These are phyloP conservation scores for Eruca vesicaria DNA, from an alignment of 441 rosid genomes.

Conservation along the genomic window DNA sequence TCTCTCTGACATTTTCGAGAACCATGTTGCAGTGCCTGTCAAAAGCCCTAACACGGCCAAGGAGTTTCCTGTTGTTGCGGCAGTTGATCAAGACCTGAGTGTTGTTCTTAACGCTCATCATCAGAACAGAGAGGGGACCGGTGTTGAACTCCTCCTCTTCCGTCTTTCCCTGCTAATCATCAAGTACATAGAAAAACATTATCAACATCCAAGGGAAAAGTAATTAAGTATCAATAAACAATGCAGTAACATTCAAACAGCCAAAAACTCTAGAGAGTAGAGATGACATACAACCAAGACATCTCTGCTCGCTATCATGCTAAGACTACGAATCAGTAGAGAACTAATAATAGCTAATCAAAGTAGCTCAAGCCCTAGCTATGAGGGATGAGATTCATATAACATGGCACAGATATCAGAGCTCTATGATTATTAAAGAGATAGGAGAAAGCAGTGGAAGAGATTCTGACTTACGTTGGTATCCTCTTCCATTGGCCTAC, in stretches of 20 bases:
- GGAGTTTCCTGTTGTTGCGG: slow-evolving; percentile 89
- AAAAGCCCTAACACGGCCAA: slow-evolving; percentile 95
- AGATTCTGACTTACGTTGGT: slow-evolving; percentile 41
- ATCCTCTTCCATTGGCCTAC: slow-evolving; percentile 73
- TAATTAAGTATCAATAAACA: too few species aligned
- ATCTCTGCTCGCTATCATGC: too few species aligned
- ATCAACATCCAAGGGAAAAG: too few species aligned
- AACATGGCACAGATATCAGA: too few species aligned
- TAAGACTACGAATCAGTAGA: too few species aligned
- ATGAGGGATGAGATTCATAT: too few species aligned
- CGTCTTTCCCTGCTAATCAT: slow-evolving; percentile 44
- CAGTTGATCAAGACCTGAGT: slow-evolving; percentile 97
- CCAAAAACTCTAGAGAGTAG: too few species aligned
- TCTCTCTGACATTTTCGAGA: slow-evolving; percentile 91
- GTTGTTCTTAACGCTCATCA: slow-evolving; percentile 94
- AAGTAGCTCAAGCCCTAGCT: too few species aligned
- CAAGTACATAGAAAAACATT: not conserved
- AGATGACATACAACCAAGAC: too few species aligned
- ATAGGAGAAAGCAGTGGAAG: not conserved
- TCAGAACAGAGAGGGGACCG: slow-evolving; percentile 87
- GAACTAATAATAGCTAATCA: too few species aligned
- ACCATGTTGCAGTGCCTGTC: slow-evolving; percentile 99
- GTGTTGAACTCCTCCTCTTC: slow-evolving; percentile 96
- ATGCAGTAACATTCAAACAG: too few species aligned
- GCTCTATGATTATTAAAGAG: too few species aligned